These are phyloP conservation scores for Talaromyces proteolyticus DNA, from an alignment of 495 filamentous ascomycete species.

Conservation along the genomic window DNA sequence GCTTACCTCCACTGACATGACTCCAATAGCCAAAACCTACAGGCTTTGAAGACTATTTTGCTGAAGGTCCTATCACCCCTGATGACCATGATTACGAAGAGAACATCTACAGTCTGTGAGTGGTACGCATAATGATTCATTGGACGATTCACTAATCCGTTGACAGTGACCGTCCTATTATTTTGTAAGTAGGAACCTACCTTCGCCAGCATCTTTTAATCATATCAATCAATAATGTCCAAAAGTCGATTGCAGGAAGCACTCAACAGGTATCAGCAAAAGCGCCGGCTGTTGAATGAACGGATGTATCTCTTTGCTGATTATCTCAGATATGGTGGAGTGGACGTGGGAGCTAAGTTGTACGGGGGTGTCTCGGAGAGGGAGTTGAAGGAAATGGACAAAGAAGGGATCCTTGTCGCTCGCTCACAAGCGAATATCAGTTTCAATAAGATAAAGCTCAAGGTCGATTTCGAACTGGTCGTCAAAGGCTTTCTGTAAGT, in stretches of 20 bases:
- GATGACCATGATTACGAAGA: constrained; percentile 56
- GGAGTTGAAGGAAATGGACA: constrained; percentile 48
- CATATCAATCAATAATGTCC: constrained; percentile 6
- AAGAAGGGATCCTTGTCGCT: constrained; percentile 53
- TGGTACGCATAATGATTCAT: background rate
- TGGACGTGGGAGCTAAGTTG: constrained; percentile 58
- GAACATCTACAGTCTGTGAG: constrained; percentile 50
- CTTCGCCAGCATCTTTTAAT: background rate
- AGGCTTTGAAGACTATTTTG: constrained; percentile 69
- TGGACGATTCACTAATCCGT: no score
- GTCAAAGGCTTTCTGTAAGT: constrained; percentile 73
- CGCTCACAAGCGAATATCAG: constrained; percentile 21
- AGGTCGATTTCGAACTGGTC: constrained; percentile 74
- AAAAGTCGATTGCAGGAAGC: constrained; percentile 76
- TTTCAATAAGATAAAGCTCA: constrained; percentile 42
- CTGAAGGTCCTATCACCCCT: constrained; percentile 72
- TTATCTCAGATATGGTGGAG: constrained; percentile 80
- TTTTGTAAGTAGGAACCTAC: constrained; percentile 25
- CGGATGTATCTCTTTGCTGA: constrained; percentile 64
- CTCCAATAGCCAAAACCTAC: constrained; percentile 37
- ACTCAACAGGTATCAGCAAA: constrained; percentile 71
- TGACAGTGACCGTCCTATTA: constrained; percentile 27
- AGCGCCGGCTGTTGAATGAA: constrained; percentile 62
- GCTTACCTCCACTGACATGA: background rate
- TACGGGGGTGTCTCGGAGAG: constrained; percentile 56